Evolutionary conservation across 208 protist genomes (phyloP), one percentile per base, ranked within the genome.

Genomic region (Sergeia podlipaevii): DNA sequence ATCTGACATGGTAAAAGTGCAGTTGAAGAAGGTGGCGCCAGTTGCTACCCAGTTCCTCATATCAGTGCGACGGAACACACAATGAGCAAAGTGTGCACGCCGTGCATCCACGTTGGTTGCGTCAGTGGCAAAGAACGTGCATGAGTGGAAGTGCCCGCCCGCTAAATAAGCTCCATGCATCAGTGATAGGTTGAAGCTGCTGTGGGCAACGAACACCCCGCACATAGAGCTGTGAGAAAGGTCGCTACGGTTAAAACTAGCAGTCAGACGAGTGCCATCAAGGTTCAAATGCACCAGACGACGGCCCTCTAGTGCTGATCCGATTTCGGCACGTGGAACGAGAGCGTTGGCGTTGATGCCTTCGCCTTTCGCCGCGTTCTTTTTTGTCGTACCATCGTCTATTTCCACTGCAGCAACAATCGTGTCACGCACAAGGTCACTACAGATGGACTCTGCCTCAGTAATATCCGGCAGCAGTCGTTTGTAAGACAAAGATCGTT

Each of bases 1-100:
- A 18, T 94, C 83, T 6, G 68, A 86, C 56, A 87, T 52, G 2
- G 70, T 75, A 33, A 94, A 94, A 17, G 49, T 64, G 67, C 86
- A 94, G 32, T 68, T 67, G 51, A 75, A 84, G 48, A 94, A 94
- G 4, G 83, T 85, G 10, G 82, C 75, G 26, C 86, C 82, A 15
- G 61, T 43, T 26, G 87, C 80, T 43, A 85, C 65, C 83, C 86
- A 94, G 18, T 61, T 39, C 5, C 45, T 53, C 42, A 94, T 49
- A 49, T 91, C 75, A 11, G 77, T 57, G 1, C 73, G 71, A 20
- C 51, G 49, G 51, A 94, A 94, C 2, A 74, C 56, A 55, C 86
- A 94, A 44, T 94, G 68, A 2, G 80, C 79, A 48, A 94, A 94
- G 21, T 72, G 68, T 1, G 77, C 72, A 2, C 64, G 47, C 1